Evolutionary conservation across 2,329 filamentous ascomycete species (phyloP).

Genomic region (Aspergillus ibericus): DNA sequence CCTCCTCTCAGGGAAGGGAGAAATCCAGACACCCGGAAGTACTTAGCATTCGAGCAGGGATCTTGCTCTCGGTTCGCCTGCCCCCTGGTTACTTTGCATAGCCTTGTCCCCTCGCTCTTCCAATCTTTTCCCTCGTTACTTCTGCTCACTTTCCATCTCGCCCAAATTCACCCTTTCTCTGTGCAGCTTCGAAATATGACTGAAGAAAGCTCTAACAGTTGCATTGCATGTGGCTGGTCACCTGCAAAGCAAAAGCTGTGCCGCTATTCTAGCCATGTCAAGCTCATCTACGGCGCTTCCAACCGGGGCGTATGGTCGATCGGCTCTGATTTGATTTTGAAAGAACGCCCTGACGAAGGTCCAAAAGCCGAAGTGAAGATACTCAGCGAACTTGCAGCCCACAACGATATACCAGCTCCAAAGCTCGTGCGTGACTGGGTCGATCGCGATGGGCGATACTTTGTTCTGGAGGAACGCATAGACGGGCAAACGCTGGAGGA

Average conservation of each 20-base stretch:
- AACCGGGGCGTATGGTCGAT: slow-evolving; percentile 19
- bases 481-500: slow-evolving; percentile 18
- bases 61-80: too few relatives aligned
- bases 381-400: slow-evolving; percentile 5
- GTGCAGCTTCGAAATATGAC: too few relatives aligned
- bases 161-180: too few relatives aligned
- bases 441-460: slow-evolving; percentile 18
- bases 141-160: too few relatives aligned
- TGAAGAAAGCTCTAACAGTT: not conserved
- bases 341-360: slow-evolving; percentile 22
- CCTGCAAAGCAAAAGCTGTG: slow-evolving; percentile 9
- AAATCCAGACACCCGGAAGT: too few relatives aligned
- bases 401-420: slow-evolving; percentile 16
- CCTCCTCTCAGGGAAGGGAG: too few relatives aligned
- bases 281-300: slow-evolving; percentile 17
- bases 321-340: slow-evolving; percentile 21
- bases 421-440: slow-evolving; percentile 20
- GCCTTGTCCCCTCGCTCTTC: too few relatives aligned
- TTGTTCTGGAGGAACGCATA: slow-evolving; percentile 17
- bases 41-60: too few relatives aligned
- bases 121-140: too few relatives aligned
- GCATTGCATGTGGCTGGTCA: not conserved
- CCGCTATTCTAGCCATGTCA: slow-evolving; percentile 18
- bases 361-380: slow-evolving; percentile 13
- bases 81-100: too few relatives aligned